These are phyloP conservation scores for Colletotrichum siamense DNA, from an alignment of 2,329 filamentous ascomycete genomes.

Conservation along the genomic window DNA sequence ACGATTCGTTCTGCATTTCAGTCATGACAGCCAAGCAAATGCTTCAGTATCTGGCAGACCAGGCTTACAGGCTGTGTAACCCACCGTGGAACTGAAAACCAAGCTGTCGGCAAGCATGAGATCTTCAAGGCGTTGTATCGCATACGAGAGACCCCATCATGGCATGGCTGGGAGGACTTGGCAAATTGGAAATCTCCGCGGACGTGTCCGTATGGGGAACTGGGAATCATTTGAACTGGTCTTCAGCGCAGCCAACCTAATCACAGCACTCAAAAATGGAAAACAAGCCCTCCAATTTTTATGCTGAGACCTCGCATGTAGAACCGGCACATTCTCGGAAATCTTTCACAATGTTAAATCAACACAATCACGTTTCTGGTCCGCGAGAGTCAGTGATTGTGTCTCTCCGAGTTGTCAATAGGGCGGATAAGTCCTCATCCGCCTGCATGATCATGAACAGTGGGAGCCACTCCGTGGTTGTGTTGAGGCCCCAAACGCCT, in stretches of 20 bases:
- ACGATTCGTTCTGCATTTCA: background rate
- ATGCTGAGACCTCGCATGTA: background rate
- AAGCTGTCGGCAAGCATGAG: background rate
- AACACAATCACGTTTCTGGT: background rate
- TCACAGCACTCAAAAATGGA: background rate
- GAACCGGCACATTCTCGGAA: background rate
- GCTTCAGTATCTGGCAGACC: rapidly evolving
- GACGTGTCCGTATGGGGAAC: background rate
- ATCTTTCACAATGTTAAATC: rapidly evolving
- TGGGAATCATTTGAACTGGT: background rate
- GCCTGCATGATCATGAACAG: background rate
- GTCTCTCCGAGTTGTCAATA: background rate
- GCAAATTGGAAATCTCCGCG: background rate
- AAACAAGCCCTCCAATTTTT: background rate
- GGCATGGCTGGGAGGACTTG: background rate
- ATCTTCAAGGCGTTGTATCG: background rate
- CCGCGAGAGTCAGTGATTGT: background rate
- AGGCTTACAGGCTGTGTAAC: background rate
- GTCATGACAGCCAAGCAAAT: background rate
- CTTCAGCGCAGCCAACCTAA: background rate
- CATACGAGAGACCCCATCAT: background rate
- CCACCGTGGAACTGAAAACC: background rate
- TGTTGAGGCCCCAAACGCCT: background rate
- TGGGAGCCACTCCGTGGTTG: background rate
- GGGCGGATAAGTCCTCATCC: background rate